Evolutionary conservation across 73 alveolate genomes (phyloP).

Genomic region (Paramecium primaurelia): DNA sequence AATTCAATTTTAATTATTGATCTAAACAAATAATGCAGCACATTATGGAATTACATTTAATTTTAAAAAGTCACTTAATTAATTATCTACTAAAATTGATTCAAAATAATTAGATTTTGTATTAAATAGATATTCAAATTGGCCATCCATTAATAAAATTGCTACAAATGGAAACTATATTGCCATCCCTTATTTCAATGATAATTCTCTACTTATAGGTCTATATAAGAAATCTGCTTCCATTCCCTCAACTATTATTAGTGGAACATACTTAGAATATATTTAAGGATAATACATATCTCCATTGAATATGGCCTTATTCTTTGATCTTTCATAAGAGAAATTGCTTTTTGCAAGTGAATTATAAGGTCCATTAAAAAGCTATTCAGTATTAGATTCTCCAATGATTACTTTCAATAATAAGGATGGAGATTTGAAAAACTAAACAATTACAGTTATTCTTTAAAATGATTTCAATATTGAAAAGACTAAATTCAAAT

Average conservation of each 20-base stretch:
- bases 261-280: background rate
- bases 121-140: constrained; percentile 1
- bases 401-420: background rate
- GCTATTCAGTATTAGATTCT: background rate
- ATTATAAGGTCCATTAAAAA: background rate
- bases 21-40: constrained; percentile 9
- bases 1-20: background rate
- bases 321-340: background rate
- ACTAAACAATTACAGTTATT: background rate
- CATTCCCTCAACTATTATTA: background rate
- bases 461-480: background rate
- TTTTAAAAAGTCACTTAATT: background rate
- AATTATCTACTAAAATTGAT: background rate
- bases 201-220: background rate
- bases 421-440: background rate
- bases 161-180: background rate
- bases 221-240: background rate
- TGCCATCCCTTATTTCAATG: background rate
- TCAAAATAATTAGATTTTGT: background rate
- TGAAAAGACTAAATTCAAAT: background rate
- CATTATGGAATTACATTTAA: background rate
- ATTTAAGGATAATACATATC: background rate
- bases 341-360: background rate
- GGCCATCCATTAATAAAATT: background rate
- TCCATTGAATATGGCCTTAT: background rate